These are phyloP conservation scores for Iris macrosiphon DNA, from an alignment of 106 monocot species.

Conservation along the genomic window DNA sequence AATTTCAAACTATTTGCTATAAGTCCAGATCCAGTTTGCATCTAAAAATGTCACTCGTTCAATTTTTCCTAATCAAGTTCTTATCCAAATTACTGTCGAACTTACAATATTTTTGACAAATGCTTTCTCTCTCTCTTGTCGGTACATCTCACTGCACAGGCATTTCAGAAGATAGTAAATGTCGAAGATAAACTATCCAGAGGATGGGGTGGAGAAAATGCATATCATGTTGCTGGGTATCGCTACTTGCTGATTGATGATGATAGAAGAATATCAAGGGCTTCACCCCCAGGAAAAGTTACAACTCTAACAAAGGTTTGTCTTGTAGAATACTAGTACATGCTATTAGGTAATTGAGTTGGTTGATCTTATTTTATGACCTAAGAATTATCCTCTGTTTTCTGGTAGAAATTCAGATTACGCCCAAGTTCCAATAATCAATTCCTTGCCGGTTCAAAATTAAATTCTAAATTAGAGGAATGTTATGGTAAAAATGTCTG, in stretches of 20 bases:
- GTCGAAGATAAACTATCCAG: constrained; percentile 77
- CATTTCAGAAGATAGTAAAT: constrained; percentile 60
- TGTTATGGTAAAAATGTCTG: no score
- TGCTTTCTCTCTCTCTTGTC: no score
- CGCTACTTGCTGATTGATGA: constrained; percentile 77
- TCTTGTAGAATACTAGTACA: background rate
- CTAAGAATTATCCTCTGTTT: background rate
- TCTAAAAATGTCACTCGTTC: no score
- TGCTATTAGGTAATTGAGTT: background rate
- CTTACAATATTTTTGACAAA: no score
- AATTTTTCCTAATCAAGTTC: no score
- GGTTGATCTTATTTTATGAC: background rate
- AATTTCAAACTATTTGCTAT: no score
- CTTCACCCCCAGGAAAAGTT: constrained; percentile 91
- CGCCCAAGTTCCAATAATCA: no score
- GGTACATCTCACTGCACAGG: constrained; percentile 23
- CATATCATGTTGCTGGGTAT: constrained; percentile 95
- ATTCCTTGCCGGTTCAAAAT: no score
- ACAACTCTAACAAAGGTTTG: constrained; percentile 80
- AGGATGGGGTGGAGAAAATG: constrained; percentile 98
- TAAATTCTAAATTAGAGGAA: no score
- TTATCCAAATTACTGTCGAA: no score
- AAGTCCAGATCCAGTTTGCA: no score
- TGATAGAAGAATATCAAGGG: constrained; percentile 69
- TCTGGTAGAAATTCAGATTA: no score